These are phyloP conservation scores for Ceratocystis smalleyi DNA, from an alignment of 2,329 filamentous ascomycete species.

Conservation along the genomic window DNA sequence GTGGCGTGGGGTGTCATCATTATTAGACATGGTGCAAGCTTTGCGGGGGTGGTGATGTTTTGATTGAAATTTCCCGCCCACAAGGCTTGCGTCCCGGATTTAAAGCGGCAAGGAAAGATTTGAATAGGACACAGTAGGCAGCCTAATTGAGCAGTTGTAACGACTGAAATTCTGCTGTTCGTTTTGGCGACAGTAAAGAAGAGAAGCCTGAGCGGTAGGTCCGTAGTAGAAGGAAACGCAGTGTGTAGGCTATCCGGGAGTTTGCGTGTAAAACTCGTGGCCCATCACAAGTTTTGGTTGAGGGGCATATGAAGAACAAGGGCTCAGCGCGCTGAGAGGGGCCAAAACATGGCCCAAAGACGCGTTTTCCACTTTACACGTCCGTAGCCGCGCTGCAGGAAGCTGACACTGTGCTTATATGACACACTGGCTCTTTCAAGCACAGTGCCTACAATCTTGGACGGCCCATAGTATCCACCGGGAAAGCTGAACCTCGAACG, in stretches of 20 bases:
- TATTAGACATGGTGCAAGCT: slow-evolving; percentile 8
- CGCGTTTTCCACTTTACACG: slow-evolving; percentile 13
- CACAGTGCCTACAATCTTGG: background rate
- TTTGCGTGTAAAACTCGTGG: background rate
- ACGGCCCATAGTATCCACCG: no score
- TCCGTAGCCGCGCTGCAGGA: background rate
- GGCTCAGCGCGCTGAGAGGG: slow-evolving; percentile 6
- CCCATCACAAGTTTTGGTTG: slow-evolving; percentile 2
- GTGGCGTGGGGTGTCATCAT: slow-evolving; percentile 13
- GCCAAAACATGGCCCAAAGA: slow-evolving; percentile 12
- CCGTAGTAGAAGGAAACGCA: background rate
- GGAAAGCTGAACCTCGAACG: no score
- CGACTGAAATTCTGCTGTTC: background rate
- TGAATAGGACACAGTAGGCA: background rate
- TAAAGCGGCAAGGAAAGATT: background rate
- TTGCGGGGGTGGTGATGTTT: background rate
- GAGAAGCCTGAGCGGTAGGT: background rate
- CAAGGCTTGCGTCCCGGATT: background rate
- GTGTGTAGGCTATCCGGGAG: background rate
- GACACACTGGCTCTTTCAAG: background rate
- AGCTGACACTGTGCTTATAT: background rate
- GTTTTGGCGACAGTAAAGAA: background rate
- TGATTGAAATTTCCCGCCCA: background rate
- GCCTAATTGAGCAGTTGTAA: background rate
- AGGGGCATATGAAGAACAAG: slow-evolving; percentile 7